Base-by-base conservation (phyloP, 1,284 basidiomycete genomes). In the Trametes polyzona region DNA sequence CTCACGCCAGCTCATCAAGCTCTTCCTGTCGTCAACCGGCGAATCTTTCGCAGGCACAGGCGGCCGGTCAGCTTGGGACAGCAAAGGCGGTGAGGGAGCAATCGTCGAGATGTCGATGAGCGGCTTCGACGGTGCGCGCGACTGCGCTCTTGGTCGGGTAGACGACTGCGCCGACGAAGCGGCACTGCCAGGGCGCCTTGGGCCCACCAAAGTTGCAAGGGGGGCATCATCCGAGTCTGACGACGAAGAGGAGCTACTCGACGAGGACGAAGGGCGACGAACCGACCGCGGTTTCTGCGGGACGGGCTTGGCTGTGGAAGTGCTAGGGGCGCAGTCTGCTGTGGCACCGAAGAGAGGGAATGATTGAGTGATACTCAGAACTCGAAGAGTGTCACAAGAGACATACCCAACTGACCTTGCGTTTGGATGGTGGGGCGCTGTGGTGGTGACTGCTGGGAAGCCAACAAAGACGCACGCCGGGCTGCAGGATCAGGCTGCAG, bases 91-190 rank as follows among this genome's bases (percentile, higher is more conserved):
- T 12, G 65, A 59, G 9, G 58, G 56, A 9, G 51, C 54, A 21
- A 76, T 59, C 49, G 62, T 58, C 23, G 71, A 74, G 54, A 83
- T 77, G 57, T 83, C 82, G 23, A 83, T 81, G 23, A 83, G 71
- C 0, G 83, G 83, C 60, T 79, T 81, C 11, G 69, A 29, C 11
- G 74, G 75, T 47, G 68, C 65, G 26, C 73, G 70, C 33, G 66
- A 62, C 30, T 67, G 69, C 42, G 67, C 55, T 51, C 59, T 47
- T 8, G 55, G 33, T 14, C 54, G 58, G 4, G 58, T 69, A 19
- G 58, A 69, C 61, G 62, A 67, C 57, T 74, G 61, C 60, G 75
- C 62, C 65, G 76, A 60, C 65, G 76, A 87, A 63, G 68, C 73
- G 43, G 73, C 71, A 62, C 71, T 81, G 5, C 76, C 77, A 16